Evolutionary conservation across 2,329 filamentous ascomycete genomes (phyloP).

Genomic region (Bipolaris victoriae): DNA sequence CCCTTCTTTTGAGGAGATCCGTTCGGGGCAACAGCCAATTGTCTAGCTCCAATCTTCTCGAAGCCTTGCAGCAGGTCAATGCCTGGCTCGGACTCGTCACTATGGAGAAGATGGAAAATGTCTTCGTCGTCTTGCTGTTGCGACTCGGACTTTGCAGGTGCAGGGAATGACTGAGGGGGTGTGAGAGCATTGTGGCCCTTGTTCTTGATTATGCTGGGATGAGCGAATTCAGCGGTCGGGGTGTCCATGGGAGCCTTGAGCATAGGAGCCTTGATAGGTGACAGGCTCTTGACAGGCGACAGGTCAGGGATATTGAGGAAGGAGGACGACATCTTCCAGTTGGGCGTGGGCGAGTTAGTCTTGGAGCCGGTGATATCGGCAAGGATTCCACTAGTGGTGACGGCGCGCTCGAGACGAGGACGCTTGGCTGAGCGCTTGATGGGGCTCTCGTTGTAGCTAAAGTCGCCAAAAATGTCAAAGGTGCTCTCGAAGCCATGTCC

Average conservation of each 20-base stretch:
- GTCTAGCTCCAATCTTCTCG: constrained; percentile 68
- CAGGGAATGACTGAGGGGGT: constrained; percentile 41
- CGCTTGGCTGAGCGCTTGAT: constrained; percentile 66
- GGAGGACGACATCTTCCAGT: constrained; percentile 44
- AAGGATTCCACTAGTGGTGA: constrained; percentile 66
- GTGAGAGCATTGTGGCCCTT: constrained; percentile 30
- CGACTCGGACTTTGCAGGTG: constrained; percentile 25
- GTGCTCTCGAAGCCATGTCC: constrained; percentile 56
- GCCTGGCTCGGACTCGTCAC: constrained; percentile 65
- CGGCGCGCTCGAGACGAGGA: constrained; percentile 67
- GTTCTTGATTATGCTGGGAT: constrained; percentile 30
- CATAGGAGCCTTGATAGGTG: constrained; percentile 41
- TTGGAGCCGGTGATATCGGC: constrained; percentile 64
- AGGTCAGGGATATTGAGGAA: constrained; percentile 47
- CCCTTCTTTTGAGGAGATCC: constrained; percentile 44
- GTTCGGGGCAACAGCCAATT: constrained; percentile 41
- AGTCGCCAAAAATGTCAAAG: constrained; percentile 67
- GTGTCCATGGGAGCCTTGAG: constrained; percentile 37
- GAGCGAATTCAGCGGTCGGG: constrained; percentile 27
- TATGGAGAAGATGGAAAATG: constrained; percentile 63
- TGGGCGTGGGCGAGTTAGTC: constrained; percentile 51
- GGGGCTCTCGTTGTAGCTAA: constrained; percentile 65
- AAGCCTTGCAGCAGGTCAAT: constrained; percentile 79
- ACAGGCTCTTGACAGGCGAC: constrained; percentile 40
- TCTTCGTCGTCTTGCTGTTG: constrained; percentile 57